Evolutionary conservation across 805 yeast species (phyloP).

Genomic region (Yarrowia sp.): DNA sequence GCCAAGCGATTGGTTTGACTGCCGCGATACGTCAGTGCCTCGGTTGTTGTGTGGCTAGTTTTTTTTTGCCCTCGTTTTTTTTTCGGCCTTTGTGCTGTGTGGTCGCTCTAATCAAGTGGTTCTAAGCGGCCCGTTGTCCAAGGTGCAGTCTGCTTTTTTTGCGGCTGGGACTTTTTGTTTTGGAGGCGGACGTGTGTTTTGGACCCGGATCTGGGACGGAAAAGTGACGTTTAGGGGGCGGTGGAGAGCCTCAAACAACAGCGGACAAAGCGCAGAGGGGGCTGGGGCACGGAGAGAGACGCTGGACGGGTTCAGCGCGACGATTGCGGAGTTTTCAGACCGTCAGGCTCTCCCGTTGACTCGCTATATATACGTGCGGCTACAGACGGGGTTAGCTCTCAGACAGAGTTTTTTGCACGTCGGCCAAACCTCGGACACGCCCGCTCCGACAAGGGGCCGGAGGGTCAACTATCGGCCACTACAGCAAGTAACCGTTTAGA

Average conservation of each 20-base stretch:
- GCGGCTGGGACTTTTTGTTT: too few species aligned
- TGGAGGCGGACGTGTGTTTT: not conserved
- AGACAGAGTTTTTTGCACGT: not conserved
- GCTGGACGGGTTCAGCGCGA: too few species aligned
- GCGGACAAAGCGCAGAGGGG: not conserved
- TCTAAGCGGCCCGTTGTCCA: conserved; percentile 2
- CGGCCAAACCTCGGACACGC: conserved; percentile 3
- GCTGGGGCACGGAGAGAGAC: too few species aligned
- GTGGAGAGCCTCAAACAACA: not conserved
- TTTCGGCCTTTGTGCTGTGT: not conserved
- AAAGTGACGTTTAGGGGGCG: not conserved
- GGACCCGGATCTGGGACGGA: not conserved
- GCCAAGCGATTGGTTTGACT: too few species aligned
- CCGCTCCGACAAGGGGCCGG: conserved; percentile 6
- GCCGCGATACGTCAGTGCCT: too few species aligned
- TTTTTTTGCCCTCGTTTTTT: not conserved
- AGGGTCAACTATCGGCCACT: not conserved
- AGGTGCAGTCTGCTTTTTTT: too few species aligned
- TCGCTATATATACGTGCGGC: conserved; percentile 24
- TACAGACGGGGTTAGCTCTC: conserved; percentile 21
- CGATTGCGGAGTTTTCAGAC: not conserved
- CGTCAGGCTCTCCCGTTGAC: not conserved
- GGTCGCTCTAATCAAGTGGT: not conserved
- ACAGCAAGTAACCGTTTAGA: not conserved
- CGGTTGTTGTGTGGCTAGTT: not conserved